Base-by-base conservation (phyloP, 1,284 basidiomycete genomes). In the Quambalaria eucalypti region DNA sequence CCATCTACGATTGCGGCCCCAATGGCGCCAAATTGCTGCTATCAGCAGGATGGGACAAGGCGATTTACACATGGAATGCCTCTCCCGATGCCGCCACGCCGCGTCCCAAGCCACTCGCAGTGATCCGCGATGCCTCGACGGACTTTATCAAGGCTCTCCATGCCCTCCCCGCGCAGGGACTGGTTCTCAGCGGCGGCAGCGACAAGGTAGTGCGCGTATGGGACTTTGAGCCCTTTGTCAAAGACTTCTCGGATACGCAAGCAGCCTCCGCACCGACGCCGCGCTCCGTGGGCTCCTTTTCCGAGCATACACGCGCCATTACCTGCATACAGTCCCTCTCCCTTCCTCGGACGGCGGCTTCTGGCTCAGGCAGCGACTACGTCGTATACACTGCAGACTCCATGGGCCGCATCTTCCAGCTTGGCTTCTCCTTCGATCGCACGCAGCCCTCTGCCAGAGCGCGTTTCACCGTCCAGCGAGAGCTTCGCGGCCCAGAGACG, bases 101-200 rank as follows among this genome's bases (percentile, higher is more conserved):
- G 14, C 46, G 46, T 16, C 49, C 33, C 16, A 21, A 19, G n/a
- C 49, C 30, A 4, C 28, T 50, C n/a, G 6, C 21, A n/a, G 23
- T 7, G 30, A 30, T 50, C 28, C 5, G 12, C 8, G 31, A 31
- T 28, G 49, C 49, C 14, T 28, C 31, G 12, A 25, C 16, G n/a
- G 49, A 50, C 49, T 50, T 50, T 19, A 50, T 50, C 49, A 50
- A 50, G 31, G 49, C 49, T 4, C 28, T 50, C 16, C 30, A 50
- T 19, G 25, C 9, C 26, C 8, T 50, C 16, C 49, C 36, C 14
- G 23, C 29, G 16, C 48, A 49, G 48, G 25, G 26, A 25, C 29
- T 50, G 23, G 29, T 50, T 10, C 49, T 50, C 9, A 50, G 49
- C 26, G 49, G 49, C 2, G 49, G 49, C 2, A 38, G 30, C 21